Percentiles rank a stretch among this genome's conserved stretches.
These are phyloP conservation scores for Exophiala aquamarina DNA, from an alignment of 2,329 filamentous ascomycete genomes.

Conservation along the genomic window DNA sequence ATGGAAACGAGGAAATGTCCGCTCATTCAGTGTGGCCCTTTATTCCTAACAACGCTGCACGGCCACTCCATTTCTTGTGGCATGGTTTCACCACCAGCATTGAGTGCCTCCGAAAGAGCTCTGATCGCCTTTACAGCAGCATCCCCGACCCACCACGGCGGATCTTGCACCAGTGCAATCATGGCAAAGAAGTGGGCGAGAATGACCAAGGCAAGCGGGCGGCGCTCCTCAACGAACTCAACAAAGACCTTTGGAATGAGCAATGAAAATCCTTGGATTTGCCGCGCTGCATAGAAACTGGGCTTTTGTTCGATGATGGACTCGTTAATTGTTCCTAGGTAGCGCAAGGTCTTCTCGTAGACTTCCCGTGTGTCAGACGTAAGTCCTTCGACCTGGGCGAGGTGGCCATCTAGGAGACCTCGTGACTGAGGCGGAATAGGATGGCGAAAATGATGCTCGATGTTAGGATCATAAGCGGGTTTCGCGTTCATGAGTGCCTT, in stretches of 20 bases:
- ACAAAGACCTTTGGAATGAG: slow-evolving; percentile 33
- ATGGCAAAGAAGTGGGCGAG: slow-evolving; percentile 34
- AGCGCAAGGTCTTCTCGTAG: slow-evolving; percentile 32
- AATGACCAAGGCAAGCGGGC: slow-evolving; percentile 33
- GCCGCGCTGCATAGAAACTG: slow-evolving; percentile 29
- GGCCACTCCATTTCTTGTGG: slow-evolving; percentile 3
- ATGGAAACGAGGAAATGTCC: too few relatives aligned
- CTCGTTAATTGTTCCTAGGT: slow-evolving; percentile 30
- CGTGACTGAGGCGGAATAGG: slow-evolving; percentile 13
- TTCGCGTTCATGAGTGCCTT: slow-evolving; percentile 9
- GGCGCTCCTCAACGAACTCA: slow-evolving; percentile 30
- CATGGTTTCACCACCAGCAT: not conserved
- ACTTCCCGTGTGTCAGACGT: slow-evolving; percentile 24
- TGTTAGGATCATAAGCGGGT: slow-evolving; percentile 9
- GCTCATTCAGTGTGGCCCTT: too few relatives aligned
- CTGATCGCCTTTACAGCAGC: not conserved
- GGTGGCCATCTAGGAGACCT: not conserved
- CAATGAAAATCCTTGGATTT: slow-evolving; percentile 33
- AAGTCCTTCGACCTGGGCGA: slow-evolving; percentile 19
- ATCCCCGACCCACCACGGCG: not conserved
- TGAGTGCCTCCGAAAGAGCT: not conserved
- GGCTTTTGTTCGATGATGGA: slow-evolving; percentile 29
- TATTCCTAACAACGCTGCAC: not conserved
- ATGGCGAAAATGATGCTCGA: slow-evolving; percentile 13
- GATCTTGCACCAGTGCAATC: not conserved